Conservation (phyloP, 768 basidiomycete genomes). For the Tulasnella sp. region DNA sequence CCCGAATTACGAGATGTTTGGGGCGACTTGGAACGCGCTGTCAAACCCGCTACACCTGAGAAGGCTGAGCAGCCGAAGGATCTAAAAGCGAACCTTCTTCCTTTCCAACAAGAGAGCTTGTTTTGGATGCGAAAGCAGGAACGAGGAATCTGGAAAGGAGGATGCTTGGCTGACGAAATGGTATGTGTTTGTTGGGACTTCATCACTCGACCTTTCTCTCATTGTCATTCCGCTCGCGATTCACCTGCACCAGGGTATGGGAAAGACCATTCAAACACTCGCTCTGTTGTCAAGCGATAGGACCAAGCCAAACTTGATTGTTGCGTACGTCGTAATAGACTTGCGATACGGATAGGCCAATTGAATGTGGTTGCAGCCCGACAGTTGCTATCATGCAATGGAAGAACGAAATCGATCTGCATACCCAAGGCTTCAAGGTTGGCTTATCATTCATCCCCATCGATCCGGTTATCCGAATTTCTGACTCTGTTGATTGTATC, state of each 20-base stretch:
- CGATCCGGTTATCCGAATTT: neutral
- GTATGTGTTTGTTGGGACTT: neutral
- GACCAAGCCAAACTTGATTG: slow-evolving; percentile 74
- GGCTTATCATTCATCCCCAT: neutral
- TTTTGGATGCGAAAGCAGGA: slow-evolving; percentile 97
- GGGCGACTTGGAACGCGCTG: slow-evolving; percentile 65
- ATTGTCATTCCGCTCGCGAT: neutral
- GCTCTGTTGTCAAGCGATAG: slow-evolving; percentile 71
- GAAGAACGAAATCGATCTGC: slow-evolving; percentile 83
- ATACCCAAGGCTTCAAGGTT: slow-evolving; percentile 65
- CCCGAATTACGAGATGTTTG: slow-evolving; percentile 75
- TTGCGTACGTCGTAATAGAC: slow-evolving; percentile 52
- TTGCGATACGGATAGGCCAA: neutral
- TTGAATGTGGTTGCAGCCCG: slow-evolving; percentile 24
- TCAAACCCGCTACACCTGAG: slow-evolving; percentile 50
- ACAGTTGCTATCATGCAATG: slow-evolving; percentile 63
- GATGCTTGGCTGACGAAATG: slow-evolving; percentile 50
- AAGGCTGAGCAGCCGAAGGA: slow-evolving; percentile 68
- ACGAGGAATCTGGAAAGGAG: slow-evolving; percentile 73
- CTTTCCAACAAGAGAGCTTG: slow-evolving; percentile 92
- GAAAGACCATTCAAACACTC: slow-evolving; percentile 95
- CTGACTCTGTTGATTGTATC: neutral
- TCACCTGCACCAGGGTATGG: slow-evolving; percentile 54
- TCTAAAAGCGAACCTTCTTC: slow-evolving; percentile 77
- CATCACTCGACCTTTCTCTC: neutral